Evolutionary conservation across 1,284 basidiomycete genomes (phyloP).

Genomic region (Cystobasidium pallidum): DNA sequence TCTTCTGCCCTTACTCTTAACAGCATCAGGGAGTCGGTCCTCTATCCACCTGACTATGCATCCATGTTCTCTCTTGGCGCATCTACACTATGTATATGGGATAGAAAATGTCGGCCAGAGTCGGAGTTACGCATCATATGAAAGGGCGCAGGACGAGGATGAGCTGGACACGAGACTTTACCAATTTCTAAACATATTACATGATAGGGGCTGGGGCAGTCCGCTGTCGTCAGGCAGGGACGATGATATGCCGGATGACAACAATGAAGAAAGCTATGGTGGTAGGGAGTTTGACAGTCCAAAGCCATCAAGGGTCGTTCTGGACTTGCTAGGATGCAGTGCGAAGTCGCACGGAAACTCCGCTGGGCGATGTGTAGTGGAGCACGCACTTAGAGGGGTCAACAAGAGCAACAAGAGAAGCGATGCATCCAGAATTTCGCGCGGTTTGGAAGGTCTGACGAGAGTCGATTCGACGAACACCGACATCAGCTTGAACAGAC

Average conservation of each 20-base stretch:
- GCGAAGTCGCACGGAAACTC: background rate
- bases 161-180: constrained; percentile 23
- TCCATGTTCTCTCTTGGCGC: constrained; percentile 47
- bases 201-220: constrained; percentile 30
- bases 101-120: constrained; percentile 43
- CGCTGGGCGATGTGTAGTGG: constrained; percentile 43
- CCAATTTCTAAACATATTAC: constrained; percentile 20
- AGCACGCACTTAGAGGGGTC: constrained; percentile 43
- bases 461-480: background rate
- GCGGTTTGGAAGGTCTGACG: constrained; percentile 21
- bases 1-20: constrained; percentile 13
- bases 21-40: constrained; percentile 45
- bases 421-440: constrained; percentile 26
- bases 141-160: background rate
- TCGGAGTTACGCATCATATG: background rate
- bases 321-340: constrained; percentile 37
- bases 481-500: background rate
- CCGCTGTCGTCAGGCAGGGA: background rate
- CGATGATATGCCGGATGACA: constrained; percentile 7
- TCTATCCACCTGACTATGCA: constrained; percentile 48
- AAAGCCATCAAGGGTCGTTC: constrained; percentile 3
- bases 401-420: constrained; percentile 30
- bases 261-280: constrained; percentile 46
- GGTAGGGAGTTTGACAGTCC: constrained; percentile 18
- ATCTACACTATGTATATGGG: constrained; percentile 47